Base-by-base conservation (phyloP, 768 basidiomycete genomes). In the Ephemerocybe angulata region DNA sequence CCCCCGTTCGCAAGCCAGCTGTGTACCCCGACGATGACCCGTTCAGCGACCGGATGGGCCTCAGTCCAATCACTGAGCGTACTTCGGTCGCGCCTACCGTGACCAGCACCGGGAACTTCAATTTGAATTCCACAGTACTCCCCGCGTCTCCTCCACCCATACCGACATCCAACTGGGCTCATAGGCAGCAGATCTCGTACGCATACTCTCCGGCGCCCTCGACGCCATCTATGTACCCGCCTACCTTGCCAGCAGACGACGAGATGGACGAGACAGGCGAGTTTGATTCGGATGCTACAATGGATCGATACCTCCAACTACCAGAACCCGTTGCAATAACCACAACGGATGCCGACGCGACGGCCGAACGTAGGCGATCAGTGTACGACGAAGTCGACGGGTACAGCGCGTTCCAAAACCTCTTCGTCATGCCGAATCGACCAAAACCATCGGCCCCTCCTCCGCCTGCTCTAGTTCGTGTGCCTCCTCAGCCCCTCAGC, bases 191-290 rank as follows among this genome's bases (percentile, higher is more conserved):
- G 3, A 7, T 48, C 4, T 11, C 17, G 3, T 10, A 25, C 1
- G 37, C 35, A 5, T 43, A 35, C 27, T 55, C 54, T 1, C 54
- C 54, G 10, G 47, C 40, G 2, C 54, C 54, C 4, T 50, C 54
- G 2, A 55, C 33, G 5, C 54, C 54, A 4, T 55, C 54, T 3
- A n/a, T 55, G 37, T 55, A 55, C 25, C 54, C 54, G 3, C 54
- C 54, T 12, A 55, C 54, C 11, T 25, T 55, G 6, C 49, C 49
- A 5, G 49, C 33, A 13, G 54, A 41, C 44, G 54, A 54, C 35
- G 53, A 50, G 25, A 12, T 35, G n/a, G 31, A 55, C 37, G 31
- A 50, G 6, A 28, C 46, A 30, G 28, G 28, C 27, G 46, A 48
- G 4, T 27, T 30, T 21, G 46, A 48, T 30, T 48, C 46, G 27